These are phyloP conservation scores for Termitomyces sp. DNA, from an alignment of 768 basidiomycete species.

Conservation along the genomic window DNA sequence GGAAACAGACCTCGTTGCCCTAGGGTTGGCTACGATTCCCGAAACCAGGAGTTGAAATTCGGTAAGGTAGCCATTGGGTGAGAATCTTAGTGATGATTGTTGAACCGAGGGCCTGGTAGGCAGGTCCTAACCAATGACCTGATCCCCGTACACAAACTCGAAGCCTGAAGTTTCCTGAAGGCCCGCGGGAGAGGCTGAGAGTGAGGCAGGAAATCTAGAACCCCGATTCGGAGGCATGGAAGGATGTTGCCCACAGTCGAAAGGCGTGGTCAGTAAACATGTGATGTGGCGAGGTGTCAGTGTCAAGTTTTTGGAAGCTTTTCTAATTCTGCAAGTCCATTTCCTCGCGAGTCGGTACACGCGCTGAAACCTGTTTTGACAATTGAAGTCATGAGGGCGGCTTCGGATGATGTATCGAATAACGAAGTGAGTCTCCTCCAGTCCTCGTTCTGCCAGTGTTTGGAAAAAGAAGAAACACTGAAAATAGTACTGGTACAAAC, in stretches of 20 bases:
- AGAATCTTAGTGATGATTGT: background rate
- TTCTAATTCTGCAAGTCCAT: background rate
- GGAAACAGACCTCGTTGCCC: constrained; percentile 6
- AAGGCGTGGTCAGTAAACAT: constrained; percentile 9
- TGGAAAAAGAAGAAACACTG: background rate
- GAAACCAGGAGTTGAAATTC: too few species aligned
- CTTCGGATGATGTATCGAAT: background rate
- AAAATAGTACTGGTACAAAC: background rate
- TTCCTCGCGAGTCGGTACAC: background rate
- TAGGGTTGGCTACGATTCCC: background rate
- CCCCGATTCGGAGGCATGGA: constrained; percentile 11
- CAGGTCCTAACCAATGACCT: background rate
- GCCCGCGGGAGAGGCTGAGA: too few species aligned
- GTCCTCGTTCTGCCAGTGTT: background rate
- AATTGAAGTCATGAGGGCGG: background rate
- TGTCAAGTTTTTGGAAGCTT: background rate
- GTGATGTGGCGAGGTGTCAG: constrained; percentile 11
- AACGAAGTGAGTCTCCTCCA: background rate
- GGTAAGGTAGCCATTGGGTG: too few species aligned
- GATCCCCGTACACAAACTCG: background rate
- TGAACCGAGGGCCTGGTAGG: background rate
- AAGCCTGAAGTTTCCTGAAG: background rate
- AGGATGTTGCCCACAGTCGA: background rate
- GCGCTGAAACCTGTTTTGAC: background rate
- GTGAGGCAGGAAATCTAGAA: background rate